Base-by-base conservation (phyloP, 2,329 filamentous ascomycete genomes). In the Phyllosticta citriasiana region DNA sequence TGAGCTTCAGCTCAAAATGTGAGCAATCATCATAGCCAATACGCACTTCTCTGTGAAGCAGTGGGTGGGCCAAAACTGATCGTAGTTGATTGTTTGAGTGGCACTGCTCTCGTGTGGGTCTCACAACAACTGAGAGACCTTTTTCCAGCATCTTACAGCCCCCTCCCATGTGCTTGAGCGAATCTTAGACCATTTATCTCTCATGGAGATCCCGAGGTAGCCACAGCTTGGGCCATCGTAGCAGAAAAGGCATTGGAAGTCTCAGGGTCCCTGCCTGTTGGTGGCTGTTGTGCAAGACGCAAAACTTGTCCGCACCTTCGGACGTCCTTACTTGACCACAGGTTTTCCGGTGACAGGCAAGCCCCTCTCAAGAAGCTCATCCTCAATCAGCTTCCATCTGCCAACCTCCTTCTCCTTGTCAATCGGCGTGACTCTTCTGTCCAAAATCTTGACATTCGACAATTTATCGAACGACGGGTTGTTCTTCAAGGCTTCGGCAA, bases 361-460 rank as follows among this genome's bases (percentile, higher is more conserved):
- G 27, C 57, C 55, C 55, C 27, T 61, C 14, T 57, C 50, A 26
- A 57, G 54, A n/a, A 93, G 77, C 74, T 90, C 87, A 68, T 85
- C 78, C 72, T 88, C 82, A 68, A 93, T 89, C 57, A 91, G 73
- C 83, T 94, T 94, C 84, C 87, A 89, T 68, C 89, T 80, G 27
- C 91, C 91, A 52, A 89, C 72, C 56, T 83, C 80, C 67, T 82
- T 84, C 74, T 93, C 88, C 72, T 84, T 85, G 72, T 93, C 83
- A 35, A 88, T 84, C 9, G 84, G 82, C 7, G 85, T 91, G 63
- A 89, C 78, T 67, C 86, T 85, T 65, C 81, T 81, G 26, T 75
- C 72, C 66, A 83, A 82, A 24, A 96, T 76, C 66, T 80, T 81
- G 53, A 97, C 86, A 70, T 97, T 97, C 64, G 83, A 77, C 57